Conservation (phyloP, 106 monocot species). For the Allium fistulosum region DNA sequence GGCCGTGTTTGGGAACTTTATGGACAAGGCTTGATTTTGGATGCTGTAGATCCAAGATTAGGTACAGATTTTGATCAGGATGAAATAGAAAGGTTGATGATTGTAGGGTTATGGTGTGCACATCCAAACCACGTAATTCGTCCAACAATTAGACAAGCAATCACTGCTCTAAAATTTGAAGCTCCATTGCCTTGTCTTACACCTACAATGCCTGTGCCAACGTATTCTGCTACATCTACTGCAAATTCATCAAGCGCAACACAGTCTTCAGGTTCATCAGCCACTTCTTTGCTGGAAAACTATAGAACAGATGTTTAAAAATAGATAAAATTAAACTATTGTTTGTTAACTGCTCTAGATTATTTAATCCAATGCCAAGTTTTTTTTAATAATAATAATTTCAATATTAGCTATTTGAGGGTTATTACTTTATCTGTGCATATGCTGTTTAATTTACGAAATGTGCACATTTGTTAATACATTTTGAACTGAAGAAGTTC, state of each 20-base stretch:
- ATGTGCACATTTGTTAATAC: too few species aligned
- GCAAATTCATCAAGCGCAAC: slow-evolving; percentile 3
- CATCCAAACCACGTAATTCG: not conserved
- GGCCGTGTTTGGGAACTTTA: slow-evolving; percentile 24
- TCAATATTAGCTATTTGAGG: too few species aligned
- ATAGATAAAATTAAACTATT: too few species aligned
- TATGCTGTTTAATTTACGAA: too few species aligned
- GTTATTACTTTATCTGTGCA: too few species aligned
- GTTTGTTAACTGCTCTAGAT: too few species aligned
- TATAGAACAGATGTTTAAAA: too few species aligned
- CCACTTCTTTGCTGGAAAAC: not conserved
- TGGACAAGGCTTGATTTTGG: not conserved
- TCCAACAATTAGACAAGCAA: slow-evolving; percentile 9
- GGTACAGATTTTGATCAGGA: slow-evolving; percentile 3
- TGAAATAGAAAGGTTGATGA: slow-evolving; percentile 5
- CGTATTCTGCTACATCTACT: not conserved
- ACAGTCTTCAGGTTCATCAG: not conserved
- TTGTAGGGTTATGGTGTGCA: slow-evolving; percentile 14
- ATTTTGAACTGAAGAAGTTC: too few species aligned
- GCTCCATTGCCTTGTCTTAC: slow-evolving; percentile 12
- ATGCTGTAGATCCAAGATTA: slow-evolving; percentile 6
- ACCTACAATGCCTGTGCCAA: slow-evolving; percentile 6
- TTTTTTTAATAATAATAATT: too few species aligned
- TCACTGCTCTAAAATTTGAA: slow-evolving; percentile 6
- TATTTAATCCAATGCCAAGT: too few species aligned